phyloP scores from a whole-genome alignment of 2,329 filamentous ascomycete species.

The Ceratocystis colombiana region DNA sequence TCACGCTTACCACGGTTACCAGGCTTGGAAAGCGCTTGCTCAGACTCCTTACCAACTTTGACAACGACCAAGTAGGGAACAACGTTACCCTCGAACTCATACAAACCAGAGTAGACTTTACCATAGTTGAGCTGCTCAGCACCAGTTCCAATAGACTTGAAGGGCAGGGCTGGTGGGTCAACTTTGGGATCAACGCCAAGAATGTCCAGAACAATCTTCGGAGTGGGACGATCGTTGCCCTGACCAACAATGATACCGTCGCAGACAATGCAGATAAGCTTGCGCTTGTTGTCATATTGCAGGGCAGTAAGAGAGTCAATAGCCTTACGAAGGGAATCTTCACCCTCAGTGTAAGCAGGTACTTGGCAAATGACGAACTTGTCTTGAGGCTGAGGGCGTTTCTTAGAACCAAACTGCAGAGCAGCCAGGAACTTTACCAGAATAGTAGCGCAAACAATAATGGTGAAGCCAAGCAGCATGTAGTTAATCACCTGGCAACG shows the following conservation, averaged over 20 bases:
- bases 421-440: slow-evolving; percentile 83
- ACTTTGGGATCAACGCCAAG: slow-evolving; percentile 94
- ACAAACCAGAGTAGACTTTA: slow-evolving; percentile 95
- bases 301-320: slow-evolving; percentile 89
- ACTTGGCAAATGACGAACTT: slow-evolving; percentile 99
- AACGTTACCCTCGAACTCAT: slow-evolving; percentile 95
- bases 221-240: slow-evolving; percentile 91
- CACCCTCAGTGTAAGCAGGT: slow-evolving; percentile 93
- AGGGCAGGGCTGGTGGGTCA: slow-evolving; percentile 84
- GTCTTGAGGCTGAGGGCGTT: slow-evolving; percentile 79
- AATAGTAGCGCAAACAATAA: slow-evolving; percentile 72
- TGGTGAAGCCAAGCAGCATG: slow-evolving; percentile 75
- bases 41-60: slow-evolving; percentile 94
- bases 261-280: slow-evolving; percentile 91
- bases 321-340: slow-evolving; percentile 86
- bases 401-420: slow-evolving; percentile 85
- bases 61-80: slow-evolving; percentile 93
- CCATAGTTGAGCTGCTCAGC: slow-evolving; percentile 94
- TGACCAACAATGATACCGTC: slow-evolving; percentile 94
- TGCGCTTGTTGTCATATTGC: slow-evolving; percentile 96
- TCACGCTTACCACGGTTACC: slow-evolving; percentile 98
- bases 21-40: slow-evolving; percentile 81
- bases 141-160: slow-evolving; percentile 82
- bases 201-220: slow-evolving; percentile 95
- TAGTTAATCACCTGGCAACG: slow-evolving; percentile 85